These are phyloP conservation scores for Chloropicon primus DNA, from an alignment of 139 green algal genomes.

Conservation along the genomic window DNA sequence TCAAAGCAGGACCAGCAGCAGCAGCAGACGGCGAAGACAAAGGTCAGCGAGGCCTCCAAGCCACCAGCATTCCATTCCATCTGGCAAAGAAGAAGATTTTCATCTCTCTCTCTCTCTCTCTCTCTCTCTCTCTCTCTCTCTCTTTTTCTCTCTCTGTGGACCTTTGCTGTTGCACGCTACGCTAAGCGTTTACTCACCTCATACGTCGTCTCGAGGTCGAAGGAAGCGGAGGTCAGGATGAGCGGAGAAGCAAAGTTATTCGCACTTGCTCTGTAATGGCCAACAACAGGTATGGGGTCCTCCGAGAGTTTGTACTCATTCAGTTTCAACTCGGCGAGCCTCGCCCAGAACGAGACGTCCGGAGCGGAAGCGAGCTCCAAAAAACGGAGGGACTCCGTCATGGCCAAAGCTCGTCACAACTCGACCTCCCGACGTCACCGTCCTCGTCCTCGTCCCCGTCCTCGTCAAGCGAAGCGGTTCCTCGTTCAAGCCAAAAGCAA, in stretches of 20 bases:
- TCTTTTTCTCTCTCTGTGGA: slow-evolving; percentile 3
- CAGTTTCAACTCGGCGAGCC: slow-evolving; percentile 57
- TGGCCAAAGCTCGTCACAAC: background rate
- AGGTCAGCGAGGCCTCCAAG: background rate
- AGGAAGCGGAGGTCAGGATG: background rate
- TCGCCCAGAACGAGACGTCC: slow-evolving; percentile 64
- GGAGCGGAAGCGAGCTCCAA: background rate
- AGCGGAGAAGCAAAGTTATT: background rate
- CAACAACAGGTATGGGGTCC: slow-evolving; percentile 18
- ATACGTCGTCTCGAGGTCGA: background rate
- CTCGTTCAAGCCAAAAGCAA: background rate
- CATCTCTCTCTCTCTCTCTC: too few species aligned
- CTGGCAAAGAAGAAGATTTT: background rate
- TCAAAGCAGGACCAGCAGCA: background rate
- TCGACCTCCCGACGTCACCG: background rate
- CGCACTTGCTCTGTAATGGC: background rate
- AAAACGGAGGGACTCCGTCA: background rate
- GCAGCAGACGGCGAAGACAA: background rate
- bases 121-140: too few species aligned
- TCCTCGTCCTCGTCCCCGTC: too few species aligned
- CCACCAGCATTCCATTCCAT: background rate
- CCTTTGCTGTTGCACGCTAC: background rate
- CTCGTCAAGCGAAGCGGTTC: background rate
- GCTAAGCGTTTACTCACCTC: slow-evolving; percentile 1
- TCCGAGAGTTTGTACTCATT: slow-evolving; percentile 38